phyloP scores from a whole-genome alignment of 805 yeast species.

The Kazachstania kunashirensis region DNA sequence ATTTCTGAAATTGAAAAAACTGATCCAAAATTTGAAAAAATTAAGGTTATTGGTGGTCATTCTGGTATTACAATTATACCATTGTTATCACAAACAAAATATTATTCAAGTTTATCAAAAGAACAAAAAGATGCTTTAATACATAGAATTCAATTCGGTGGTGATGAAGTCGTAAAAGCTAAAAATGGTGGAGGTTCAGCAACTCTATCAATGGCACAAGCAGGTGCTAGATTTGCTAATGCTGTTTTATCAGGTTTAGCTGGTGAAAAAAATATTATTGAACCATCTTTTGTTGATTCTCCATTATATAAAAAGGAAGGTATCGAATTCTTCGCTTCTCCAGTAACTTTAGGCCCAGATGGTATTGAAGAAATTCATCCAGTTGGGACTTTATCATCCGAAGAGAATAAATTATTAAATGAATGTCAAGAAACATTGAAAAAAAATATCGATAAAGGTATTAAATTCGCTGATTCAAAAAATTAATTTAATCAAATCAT shows the following conservation, averaged over 20 bases:
- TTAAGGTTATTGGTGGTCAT: conserved; percentile 94
- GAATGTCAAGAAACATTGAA: conserved; percentile 82
- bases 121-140: conserved; percentile 59
- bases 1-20: conserved; percentile 44
- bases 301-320: conserved; percentile 82
- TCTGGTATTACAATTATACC: conserved; percentile 96
- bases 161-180: conserved; percentile 91
- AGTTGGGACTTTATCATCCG: conserved; percentile 59
- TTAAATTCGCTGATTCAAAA: conserved; percentile 50
- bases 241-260: conserved; percentile 55
- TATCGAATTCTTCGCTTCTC: conserved; percentile 91
- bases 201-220: conserved; percentile 87
- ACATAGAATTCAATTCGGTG: conserved; percentile 91
- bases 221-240: conserved; percentile 70
- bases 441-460: conserved; percentile 91
- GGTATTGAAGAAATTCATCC: conserved; percentile 80
- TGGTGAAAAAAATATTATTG: conserved; percentile 55
- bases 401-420: conserved; percentile 77
- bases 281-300: conserved; percentile 67
- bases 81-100: conserved; percentile 74
- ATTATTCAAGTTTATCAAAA: conserved; percentile 43
- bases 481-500: conserved; percentile 1
- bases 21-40: conserved; percentile 65
- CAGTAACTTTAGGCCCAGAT: conserved; percentile 83
- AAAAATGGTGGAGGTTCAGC: conserved; percentile 93